Conservation (phyloP, 495 filamentous ascomycete genomes). For the Tuber indicum region DNA sequence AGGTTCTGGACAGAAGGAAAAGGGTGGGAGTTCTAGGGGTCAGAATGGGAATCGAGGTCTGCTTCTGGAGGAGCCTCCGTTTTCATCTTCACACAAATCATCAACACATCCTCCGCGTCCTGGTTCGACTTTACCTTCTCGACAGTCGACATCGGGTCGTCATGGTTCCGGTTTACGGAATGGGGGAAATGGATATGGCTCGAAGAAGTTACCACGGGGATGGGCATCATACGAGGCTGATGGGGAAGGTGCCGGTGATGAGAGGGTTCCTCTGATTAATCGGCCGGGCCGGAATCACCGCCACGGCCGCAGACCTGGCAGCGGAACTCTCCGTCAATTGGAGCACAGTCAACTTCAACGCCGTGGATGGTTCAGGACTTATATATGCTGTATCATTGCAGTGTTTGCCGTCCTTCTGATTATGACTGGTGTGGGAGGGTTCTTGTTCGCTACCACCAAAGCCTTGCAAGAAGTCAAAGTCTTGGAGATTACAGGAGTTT, state of each 20-base stretch:
- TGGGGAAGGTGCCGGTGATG: conserved; percentile 77
- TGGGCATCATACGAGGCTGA: conserved; percentile 55
- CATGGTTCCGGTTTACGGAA: conserved; percentile 34
- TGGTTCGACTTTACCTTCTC: conserved; percentile 32
- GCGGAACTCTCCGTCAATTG: conserved; percentile 60
- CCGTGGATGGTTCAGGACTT: conserved; percentile 60
- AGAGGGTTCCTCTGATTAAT: conserved; percentile 72
- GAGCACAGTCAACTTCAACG: conserved; percentile 66
- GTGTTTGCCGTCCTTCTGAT: conserved; percentile 67
- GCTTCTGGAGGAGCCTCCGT: conserved; percentile 71
- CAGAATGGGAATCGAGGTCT: conserved; percentile 63
- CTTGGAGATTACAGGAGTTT: conserved; percentile 72
- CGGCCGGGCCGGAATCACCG: conserved; percentile 56
- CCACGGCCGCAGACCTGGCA: conserved; percentile 52
- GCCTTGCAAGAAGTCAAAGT: conserved; percentile 71
- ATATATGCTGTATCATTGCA: conserved; percentile 73
- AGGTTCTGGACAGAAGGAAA: conserved; percentile 55
- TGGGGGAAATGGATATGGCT: conserved; percentile 48
- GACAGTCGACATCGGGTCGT: conserved; percentile 43
- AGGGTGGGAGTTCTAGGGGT: conserved; percentile 41
- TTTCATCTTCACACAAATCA: conserved; percentile 42
- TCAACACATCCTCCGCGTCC: conserved; percentile 44
- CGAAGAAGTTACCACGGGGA: conserved; percentile 47
- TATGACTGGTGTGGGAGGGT: conserved; percentile 71
- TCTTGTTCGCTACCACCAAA: conserved; percentile 86